Evolutionary conservation across 2,329 filamentous ascomycete species (phyloP).

Genomic region (Metarhizium sp.): DNA sequence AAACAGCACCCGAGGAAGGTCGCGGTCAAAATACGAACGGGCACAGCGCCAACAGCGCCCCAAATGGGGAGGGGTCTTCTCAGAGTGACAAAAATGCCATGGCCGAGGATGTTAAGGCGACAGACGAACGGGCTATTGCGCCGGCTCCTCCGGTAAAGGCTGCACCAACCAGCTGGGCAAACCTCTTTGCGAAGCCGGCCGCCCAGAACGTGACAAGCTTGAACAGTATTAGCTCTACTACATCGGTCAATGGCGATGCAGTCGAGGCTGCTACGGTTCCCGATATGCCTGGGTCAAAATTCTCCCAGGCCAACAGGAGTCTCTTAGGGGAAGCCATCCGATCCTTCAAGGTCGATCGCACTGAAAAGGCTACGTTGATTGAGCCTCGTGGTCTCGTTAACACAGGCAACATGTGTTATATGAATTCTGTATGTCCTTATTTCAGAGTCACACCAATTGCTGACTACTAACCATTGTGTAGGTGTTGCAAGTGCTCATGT

Average conservation of each 20-base stretch:
- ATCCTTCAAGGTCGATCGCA: conserved; percentile 58
- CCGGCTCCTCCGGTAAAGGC: conserved; percentile 17
- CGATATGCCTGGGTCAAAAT: conserved; percentile 20
- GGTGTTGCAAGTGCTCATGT: conserved; percentile 92
- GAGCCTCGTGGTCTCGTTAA: conserved; percentile 92
- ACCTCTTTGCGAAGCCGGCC: conserved; percentile 26
- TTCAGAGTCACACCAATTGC: neutral
- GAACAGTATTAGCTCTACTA: conserved; percentile 17
- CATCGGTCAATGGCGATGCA: conserved; percentile 16
- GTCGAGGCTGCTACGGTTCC: conserved; percentile 6
- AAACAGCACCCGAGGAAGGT: conserved; percentile 3
- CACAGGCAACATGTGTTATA: conserved; percentile 98
- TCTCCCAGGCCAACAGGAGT: conserved; percentile 36
- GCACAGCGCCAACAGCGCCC: neutral
- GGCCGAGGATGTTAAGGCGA: conserved; percentile 9
- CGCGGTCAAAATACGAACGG: conserved; percentile 7
- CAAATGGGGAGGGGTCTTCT: conserved; percentile 10
- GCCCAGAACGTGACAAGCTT: conserved; percentile 10
- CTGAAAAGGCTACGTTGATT: conserved; percentile 66
- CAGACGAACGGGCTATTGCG: conserved; percentile 6
- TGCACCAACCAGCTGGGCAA: conserved; percentile 30
- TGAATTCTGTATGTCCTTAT: conserved; percentile 83
- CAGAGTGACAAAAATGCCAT: conserved; percentile 15
- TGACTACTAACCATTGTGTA: conserved; percentile 32
- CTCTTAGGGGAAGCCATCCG: conserved; percentile 70